phyloP scores from a whole-genome alignment of 352 stramenopile genomes.

The Globisporangium rhizosaccharum region DNA sequence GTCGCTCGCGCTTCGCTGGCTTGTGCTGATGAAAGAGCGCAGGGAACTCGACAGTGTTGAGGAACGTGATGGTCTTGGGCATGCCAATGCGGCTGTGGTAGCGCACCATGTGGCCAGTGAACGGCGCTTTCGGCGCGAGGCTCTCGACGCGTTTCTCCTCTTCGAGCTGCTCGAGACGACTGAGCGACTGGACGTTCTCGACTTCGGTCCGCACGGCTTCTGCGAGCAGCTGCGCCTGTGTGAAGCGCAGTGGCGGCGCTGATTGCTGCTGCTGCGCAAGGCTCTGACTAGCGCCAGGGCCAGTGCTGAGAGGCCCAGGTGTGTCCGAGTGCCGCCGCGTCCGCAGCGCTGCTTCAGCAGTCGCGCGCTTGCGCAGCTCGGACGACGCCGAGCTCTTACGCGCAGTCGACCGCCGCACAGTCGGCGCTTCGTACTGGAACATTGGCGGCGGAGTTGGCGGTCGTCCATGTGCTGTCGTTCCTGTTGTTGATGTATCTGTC shows the following conservation, averaged over 20 bases:
- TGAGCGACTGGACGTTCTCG: constrained; percentile 76
- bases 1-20: constrained; percentile 49
- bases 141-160: constrained; percentile 78
- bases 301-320: background rate
- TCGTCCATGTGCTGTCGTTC: background rate
- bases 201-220: constrained; percentile 78
- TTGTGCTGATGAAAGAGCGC: constrained; percentile 59
- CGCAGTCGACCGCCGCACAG: constrained; percentile 51
- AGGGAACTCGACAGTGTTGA: constrained; percentile 65
- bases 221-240: constrained; percentile 58
- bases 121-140: constrained; percentile 59
- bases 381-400: constrained; percentile 56
- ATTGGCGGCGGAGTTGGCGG: constrained; percentile 4
- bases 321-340: constrained; percentile 12
- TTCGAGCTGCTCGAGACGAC: constrained; percentile 69
- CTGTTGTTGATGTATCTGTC: background rate
- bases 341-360: constrained; percentile 47
- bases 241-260: constrained; percentile 20
- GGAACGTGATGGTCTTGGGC: constrained; percentile 79
- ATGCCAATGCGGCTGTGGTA: constrained; percentile 57
- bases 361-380: constrained; percentile 48
- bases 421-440: constrained; percentile 33
- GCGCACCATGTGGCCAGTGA: constrained; percentile 61
- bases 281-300: constrained; percentile 12
- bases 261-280: constrained; percentile 12